Evolutionary conservation across 129 eudicot genomes (phyloP).

Genomic region (Tagetes erecta): DNA sequence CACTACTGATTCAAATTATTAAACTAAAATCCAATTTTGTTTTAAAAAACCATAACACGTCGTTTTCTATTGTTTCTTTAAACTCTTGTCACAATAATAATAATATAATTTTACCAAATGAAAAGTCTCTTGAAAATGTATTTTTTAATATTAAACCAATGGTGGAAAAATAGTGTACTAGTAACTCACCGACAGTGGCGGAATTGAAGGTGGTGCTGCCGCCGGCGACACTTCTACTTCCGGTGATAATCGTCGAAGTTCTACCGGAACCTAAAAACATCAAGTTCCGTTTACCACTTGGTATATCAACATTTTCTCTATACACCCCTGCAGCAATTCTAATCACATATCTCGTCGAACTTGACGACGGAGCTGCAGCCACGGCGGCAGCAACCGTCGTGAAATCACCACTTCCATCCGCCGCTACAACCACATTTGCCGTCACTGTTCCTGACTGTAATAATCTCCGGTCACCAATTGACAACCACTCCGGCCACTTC

Average conservation of each 20-base stretch:
- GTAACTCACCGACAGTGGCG: constrained; percentile 70
- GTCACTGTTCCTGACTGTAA: constrained; percentile 58
- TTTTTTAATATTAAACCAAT: no score
- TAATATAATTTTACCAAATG: no score
- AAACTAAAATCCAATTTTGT: no score
- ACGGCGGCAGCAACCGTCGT: constrained; percentile 70
- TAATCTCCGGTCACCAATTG: constrained; percentile 65
- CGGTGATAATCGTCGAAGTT: constrained; percentile 62
- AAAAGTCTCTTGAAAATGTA: no score
- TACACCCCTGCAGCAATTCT: constrained; percentile 79
- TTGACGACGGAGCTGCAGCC: constrained; percentile 73
- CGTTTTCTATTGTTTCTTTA: no score
- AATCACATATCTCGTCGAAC: constrained; percentile 62
- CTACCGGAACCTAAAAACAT: constrained; percentile 91
- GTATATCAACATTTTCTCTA: constrained; percentile 68
- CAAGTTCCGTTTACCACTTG: constrained; percentile 52
- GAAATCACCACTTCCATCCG: constrained; percentile 71
- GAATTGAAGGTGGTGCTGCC: constrained; percentile 91
- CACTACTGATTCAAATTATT: no score
- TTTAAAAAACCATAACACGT: no score
- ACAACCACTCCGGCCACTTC: constrained; percentile 80
- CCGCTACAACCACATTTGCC: constrained; percentile 80
- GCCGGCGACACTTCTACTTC: constrained; percentile 58
- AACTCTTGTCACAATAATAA: no score
- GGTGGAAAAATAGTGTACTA: constrained; percentile 10